Conservation (phyloP, 371 early-diverging fungal species). For the Fennellomyces sp. region DNA sequence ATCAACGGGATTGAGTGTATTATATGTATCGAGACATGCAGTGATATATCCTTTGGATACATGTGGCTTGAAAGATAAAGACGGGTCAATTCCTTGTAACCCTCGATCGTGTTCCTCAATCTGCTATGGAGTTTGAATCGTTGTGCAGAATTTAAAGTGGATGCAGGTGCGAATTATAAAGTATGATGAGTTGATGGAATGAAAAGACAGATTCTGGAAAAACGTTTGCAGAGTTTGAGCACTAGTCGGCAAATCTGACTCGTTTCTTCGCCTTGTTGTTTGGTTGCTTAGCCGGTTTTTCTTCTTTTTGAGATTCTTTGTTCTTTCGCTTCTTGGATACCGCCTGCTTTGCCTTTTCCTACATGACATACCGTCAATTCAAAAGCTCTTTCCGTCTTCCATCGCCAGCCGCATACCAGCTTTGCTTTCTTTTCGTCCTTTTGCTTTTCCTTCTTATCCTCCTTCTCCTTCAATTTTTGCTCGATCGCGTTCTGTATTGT, state of each 20-base stretch:
- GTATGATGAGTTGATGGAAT: too few relatives aligned
- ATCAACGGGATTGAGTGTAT: neutral
- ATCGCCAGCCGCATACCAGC: neutral
- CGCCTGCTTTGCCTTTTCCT: neutral
- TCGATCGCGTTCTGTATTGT: constrained; percentile 1
- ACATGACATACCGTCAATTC: neutral
- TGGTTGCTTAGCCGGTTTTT: neutral
- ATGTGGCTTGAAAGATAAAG: too few relatives aligned
- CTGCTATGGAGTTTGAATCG: too few relatives aligned
- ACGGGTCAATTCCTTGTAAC: too few relatives aligned
- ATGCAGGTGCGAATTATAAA: too few relatives aligned
- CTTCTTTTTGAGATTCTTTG: neutral
- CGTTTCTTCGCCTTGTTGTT: neutral
- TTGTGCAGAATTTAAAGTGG: too few relatives aligned
- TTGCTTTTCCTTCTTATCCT: constrained; percentile 1
- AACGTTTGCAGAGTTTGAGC: neutral
- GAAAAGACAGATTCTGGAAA: neutral
- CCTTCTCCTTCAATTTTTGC: constrained; percentile 2
- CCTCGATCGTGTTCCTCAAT: too few relatives aligned
- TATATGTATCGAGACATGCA: neutral
- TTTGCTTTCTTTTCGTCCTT: constrained; percentile 2
- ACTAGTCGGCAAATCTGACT: neutral
- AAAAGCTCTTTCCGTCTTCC: neutral
- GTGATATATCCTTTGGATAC: neutral
- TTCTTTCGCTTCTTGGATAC: neutral